Evolutionary conservation across 495 filamentous ascomycete species (phyloP).

Genomic region (Neurospora cerealis): DNA sequence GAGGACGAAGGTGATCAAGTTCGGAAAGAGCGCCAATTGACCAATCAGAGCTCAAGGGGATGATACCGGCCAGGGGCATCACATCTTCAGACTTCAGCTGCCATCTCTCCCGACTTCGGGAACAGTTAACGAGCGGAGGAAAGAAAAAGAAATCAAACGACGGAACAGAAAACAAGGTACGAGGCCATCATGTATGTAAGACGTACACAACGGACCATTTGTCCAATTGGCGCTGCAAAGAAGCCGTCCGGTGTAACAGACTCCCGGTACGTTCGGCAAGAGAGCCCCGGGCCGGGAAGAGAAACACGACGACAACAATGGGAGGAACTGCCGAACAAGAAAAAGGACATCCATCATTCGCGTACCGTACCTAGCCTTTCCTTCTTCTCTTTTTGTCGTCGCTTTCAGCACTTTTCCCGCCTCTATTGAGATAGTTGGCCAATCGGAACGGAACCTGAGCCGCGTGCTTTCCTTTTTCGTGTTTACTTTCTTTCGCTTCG

Average conservation of each 20-base stretch:
- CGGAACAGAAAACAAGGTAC: background rate
- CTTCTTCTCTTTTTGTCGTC: background rate
- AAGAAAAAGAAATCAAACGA: background rate
- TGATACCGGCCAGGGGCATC: background rate
- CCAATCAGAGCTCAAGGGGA: background rate
- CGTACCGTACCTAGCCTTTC: background rate
- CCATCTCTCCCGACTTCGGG: background rate
- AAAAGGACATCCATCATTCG: background rate
- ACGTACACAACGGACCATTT: background rate
- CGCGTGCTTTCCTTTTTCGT: background rate
- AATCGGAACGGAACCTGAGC: background rate
- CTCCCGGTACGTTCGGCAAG: background rate
- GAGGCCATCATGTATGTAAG: background rate
- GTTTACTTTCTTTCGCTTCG: background rate
- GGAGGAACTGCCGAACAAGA: background rate
- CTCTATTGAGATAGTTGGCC: background rate
- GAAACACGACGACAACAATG: background rate
- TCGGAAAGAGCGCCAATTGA: background rate
- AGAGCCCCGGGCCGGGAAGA: background rate
- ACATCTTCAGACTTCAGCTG: background rate
- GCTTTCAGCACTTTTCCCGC: background rate
- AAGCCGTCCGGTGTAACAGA: background rate
- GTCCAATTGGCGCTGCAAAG: background rate
- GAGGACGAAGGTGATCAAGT: background rate
- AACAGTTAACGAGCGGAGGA: background rate